These are phyloP conservation scores for Candida gorgasii DNA, from an alignment of 805 yeast genomes.

Conservation along the genomic window DNA sequence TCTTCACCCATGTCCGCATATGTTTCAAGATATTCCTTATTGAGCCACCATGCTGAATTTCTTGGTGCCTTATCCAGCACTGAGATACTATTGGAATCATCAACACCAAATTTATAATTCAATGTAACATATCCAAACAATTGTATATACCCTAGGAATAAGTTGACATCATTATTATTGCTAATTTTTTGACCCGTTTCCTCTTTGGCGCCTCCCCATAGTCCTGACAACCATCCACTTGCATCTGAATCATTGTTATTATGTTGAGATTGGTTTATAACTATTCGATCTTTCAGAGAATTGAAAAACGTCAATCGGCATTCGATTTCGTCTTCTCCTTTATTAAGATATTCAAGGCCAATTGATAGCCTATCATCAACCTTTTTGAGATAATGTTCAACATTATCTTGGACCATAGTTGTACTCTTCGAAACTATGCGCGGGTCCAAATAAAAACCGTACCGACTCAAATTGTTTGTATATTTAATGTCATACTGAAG, in stretches of 20 bases:
- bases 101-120: slow-evolving; percentile 33
- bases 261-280: slow-evolving; percentile 4
- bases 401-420: background rate
- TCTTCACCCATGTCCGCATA: slow-evolving; percentile 25
- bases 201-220: slow-evolving; percentile 4
- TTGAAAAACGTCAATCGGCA: slow-evolving; percentile 26
- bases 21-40: slow-evolving; percentile 31
- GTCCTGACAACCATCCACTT: slow-evolving; percentile 11
- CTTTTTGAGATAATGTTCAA: slow-evolving; percentile 18
- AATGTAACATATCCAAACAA: slow-evolving; percentile 40
- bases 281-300: slow-evolving; percentile 15
- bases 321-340: slow-evolving; percentile 15
- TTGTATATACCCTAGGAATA: slow-evolving; percentile 40
- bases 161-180: slow-evolving; percentile 19
- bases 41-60: slow-evolving; percentile 35
- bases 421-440: too few species aligned
- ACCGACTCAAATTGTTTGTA: too few species aligned
- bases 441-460: too few species aligned
- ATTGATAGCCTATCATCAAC: slow-evolving; percentile 24
- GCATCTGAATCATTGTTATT: slow-evolving; percentile 1
- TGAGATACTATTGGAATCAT: slow-evolving; percentile 12
- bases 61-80: slow-evolving; percentile 15
- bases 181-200: background rate
- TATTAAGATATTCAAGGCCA: slow-evolving; percentile 18
- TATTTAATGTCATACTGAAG: too few species aligned